Base-by-base conservation (phyloP, 106 monocot genomes). In the Apostasia shenzhenica region DNA sequence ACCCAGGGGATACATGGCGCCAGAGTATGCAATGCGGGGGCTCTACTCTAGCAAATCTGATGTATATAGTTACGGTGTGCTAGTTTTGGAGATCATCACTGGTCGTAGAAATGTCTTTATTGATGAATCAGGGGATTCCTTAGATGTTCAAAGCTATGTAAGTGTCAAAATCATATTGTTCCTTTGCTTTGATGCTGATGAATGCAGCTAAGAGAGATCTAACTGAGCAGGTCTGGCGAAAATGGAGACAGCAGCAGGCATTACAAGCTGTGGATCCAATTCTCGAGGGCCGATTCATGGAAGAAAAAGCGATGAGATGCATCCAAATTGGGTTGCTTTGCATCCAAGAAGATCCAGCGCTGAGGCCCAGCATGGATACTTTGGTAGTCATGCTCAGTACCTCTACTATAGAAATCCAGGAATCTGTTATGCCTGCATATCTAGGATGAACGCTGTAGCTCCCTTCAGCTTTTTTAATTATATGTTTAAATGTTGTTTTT, bases 261-360 rank as follows among this genome's bases (percentile, higher is more conserved):
- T 7, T 59, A 41, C 2, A 59, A 8, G 41, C 41, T 59, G 39
- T 59, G 40, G 59, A 59, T n/a, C 59, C 39, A 41, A 41, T 41
- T 41, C 8, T 40, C 6, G 39, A 2, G 8, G 10, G 41, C 5
- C 39, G 6, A 7, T 52, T 52, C 53, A 8, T 51, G n/a, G 53
- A 4, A 14, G 53, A 54, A 41, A 61, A 72, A 38, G 62, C 60
- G 37, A 41, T 41, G 53, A 41, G 39, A 38, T 63, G 61, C 53
- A 13, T 72, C 13, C 41, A 72, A 14, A 53, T 72, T n/a, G 62
- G 72, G 10, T 50, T 72, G 37, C 46, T 72, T 2, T 72, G 62
- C 44, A 52, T 63, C n/a, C 72, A 72, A 52, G 49, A 72, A 9
- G 61, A 62, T 41, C 57, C 61, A 43, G 5, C 13, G 38, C 61